A percentile compares a stretch with the other conserved stretches of the same genome.
These are phyloP conservation scores for Neospora caninum DNA, from an alignment of 169 alveolate genomes.

Conservation along the genomic window DNA sequence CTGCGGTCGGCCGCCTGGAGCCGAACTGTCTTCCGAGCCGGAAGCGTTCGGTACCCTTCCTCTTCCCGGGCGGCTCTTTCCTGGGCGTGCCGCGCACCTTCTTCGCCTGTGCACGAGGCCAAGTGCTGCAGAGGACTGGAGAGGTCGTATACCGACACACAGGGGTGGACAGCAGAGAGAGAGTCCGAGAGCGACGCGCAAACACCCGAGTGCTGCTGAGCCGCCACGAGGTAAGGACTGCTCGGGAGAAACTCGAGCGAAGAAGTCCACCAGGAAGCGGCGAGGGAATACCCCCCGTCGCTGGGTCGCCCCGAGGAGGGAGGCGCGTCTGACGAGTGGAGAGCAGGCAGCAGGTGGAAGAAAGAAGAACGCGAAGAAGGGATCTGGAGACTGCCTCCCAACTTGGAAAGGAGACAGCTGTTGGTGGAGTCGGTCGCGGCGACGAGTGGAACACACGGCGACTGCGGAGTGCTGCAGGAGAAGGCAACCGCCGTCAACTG, in stretches of 20 bases:
- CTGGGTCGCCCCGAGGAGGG: background rate
- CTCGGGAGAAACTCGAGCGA: background rate
- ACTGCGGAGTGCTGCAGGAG: background rate
- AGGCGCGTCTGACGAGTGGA: background rate
- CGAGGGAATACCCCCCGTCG: no score
- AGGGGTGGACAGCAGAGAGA: background rate
- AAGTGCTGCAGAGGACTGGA: background rate
- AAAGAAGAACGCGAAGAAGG: background rate
- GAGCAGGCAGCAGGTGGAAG: background rate
- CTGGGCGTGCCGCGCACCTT: background rate
- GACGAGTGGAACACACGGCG: background rate
- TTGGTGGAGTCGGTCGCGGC: background rate
- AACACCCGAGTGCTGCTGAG: background rate
- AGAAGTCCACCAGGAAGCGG: background rate
- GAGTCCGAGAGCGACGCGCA: background rate
- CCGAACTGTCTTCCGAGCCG: background rate
- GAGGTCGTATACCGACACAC: background rate
- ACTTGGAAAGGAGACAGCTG: background rate
- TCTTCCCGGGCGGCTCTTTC: background rate
- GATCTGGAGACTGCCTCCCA: background rate
- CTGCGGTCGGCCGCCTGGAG: background rate
- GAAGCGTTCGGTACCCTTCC: background rate
- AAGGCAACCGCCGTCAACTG: background rate
- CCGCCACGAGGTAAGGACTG: background rate
- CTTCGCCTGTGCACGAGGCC: background rate